A percentile compares a stretch with the other conserved stretches of the same genome.
Evolutionary conservation across 495 filamentous ascomycete genomes (phyloP).

Genomic region (Penicillium simplicissimum): DNA sequence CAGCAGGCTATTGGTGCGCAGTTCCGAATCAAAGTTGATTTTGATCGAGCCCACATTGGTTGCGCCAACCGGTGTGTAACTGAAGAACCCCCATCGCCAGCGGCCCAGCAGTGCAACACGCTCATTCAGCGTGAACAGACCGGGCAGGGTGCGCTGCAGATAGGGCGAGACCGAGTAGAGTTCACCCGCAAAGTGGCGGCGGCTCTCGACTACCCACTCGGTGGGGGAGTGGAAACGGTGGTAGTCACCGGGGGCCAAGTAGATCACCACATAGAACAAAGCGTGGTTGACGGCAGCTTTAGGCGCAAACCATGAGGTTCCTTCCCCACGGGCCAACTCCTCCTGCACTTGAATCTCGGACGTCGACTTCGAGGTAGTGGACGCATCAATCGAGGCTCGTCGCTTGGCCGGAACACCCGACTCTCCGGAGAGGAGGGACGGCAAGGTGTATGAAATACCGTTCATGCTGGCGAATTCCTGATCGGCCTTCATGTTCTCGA

Average conservation of each 20-base stretch:
- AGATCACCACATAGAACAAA: constrained; percentile 95
- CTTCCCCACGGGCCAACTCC: constrained; percentile 73
- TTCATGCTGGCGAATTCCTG: constrained; percentile 96
- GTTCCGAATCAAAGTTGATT: constrained; percentile 94
- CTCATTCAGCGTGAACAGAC: constrained; percentile 95
- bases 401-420: constrained; percentile 31
- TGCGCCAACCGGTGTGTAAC: constrained; percentile 90
- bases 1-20: constrained; percentile 86
- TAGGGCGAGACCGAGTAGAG: constrained; percentile 94
- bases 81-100: constrained; percentile 98
- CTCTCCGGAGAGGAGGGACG: constrained; percentile 80
- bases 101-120: constrained; percentile 89
- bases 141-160: constrained; percentile 84
- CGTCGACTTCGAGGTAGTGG: constrained; percentile 60
- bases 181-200: constrained; percentile 95
- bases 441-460: constrained; percentile 94
- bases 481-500: constrained; percentile 63
- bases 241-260: constrained; percentile 98
- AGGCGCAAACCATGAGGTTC: constrained; percentile 73
- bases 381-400: constrained; percentile 58
- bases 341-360: constrained; percentile 81
- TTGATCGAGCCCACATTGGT: constrained; percentile 99
- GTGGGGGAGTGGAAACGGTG: constrained; percentile 96
- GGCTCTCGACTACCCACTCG: constrained; percentile 88
- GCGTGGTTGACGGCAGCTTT: constrained; percentile 58